Base-by-base conservation (phyloP, 179 eudicot genomes). In the Drosera spatulata region DNA sequence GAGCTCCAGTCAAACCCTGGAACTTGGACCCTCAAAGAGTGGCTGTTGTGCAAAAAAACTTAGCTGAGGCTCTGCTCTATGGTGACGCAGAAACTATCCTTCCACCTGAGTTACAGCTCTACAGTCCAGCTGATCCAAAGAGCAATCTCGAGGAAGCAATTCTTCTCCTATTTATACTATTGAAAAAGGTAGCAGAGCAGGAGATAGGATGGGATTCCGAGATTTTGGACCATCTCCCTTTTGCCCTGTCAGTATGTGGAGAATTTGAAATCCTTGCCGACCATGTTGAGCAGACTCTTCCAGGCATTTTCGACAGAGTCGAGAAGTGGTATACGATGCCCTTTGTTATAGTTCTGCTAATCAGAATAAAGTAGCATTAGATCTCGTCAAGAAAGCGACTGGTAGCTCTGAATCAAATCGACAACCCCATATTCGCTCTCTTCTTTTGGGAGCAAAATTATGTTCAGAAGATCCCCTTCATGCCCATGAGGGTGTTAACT, bases 311-410 rank as follows among this genome's bases (percentile, higher is more conserved):
- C 59, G 62, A 56, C 44, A 79, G 96, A 55, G 75, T 76, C 5
- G 91, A 85, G 75, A 84, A 91, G 68, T 91, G 98, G 98, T 91
- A 82, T 70, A 70, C 78, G 70, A 88, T 55, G 83, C 96, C 58
- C 89, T 91, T 56, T 88, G 96, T 72, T 86, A 88, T 68, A 72
- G 82, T 59, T 85, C 98, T 61, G 83, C 86, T 13, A 95, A 89
- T 37, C 85, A 88, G 62, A 71, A 71, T 55, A 77, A 81, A 13
- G 69, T 71, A 12, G 89, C 96, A 14, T 64, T 88, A 13, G 74
- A 77, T 68, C 77, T 88, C 58, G 58, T 86, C 4, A 78, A 71
- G 72, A 91, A 81, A 67, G 74, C 74, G 54, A 61, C 66, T 0
- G 81, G 81, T 55, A 68, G 41, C 38, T 77, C 81, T 6, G 81